Conservation (phyloP, 2,329 filamentous ascomycete species). For the Fusarium nanum region DNA sequence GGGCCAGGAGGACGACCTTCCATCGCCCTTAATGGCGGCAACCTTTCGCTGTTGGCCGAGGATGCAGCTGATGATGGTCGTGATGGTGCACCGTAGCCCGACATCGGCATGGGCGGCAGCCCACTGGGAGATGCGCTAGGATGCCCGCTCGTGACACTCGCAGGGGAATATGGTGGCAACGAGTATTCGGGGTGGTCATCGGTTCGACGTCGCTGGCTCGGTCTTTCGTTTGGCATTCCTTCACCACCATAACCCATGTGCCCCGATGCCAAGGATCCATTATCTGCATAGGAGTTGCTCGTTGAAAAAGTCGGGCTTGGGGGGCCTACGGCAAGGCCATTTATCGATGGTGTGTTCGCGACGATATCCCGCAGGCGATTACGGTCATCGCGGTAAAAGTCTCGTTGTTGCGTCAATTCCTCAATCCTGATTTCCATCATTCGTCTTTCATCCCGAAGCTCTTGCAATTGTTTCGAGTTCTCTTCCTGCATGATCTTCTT, state of each 20-base stretch:
- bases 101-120: conserved; percentile 57
- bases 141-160: conserved; percentile 40
- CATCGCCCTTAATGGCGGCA: conserved; percentile 62
- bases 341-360: conserved; percentile 67
- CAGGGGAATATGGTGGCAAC: conserved; percentile 54
- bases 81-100: conserved; percentile 53
- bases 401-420: conserved; percentile 58
- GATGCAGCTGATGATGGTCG: conserved; percentile 55
- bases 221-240: conserved; percentile 58
- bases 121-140: conserved; percentile 50
- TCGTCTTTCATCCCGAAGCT: conserved; percentile 74
- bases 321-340: conserved; percentile 63
- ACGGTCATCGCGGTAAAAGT: conserved; percentile 79
- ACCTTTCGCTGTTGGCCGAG: conserved; percentile 55
- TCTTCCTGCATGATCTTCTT: conserved; percentile 86
- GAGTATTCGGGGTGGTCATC: conserved; percentile 60
- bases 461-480: conserved; percentile 74
- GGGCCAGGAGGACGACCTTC: conserved; percentile 51
- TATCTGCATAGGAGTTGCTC: conserved; percentile 53
- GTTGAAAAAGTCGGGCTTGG: conserved; percentile 61
- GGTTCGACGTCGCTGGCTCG: conserved; percentile 60
- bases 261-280: conserved; percentile 51
- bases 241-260: conserved; percentile 56
- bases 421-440: conserved; percentile 69
- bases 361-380: conserved; percentile 78